Conservation (phyloP, 2,329 filamentous ascomycete species). For the Talaromyces sp. region DNA sequence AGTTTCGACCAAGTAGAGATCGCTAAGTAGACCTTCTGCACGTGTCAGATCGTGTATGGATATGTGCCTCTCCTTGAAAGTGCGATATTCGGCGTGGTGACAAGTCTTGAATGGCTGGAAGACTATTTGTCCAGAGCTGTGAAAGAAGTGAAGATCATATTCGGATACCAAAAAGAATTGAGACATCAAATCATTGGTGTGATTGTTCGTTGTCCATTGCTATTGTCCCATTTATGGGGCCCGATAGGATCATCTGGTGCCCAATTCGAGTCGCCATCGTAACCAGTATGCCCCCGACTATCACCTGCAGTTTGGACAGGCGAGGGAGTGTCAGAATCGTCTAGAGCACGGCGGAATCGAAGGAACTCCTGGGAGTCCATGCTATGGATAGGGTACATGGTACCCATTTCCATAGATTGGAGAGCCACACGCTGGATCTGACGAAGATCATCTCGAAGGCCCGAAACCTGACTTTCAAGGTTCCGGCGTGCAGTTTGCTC, state of each 20-base stretch:
- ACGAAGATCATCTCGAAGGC: slow-evolving; percentile 46
- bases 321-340: slow-evolving; percentile 22
- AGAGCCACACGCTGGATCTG: slow-evolving; percentile 36
- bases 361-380: slow-evolving; percentile 36
- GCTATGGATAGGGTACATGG: slow-evolving; percentile 37
- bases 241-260: slow-evolving; percentile 29
- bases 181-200: slow-evolving; percentile 33
- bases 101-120: too few species aligned
- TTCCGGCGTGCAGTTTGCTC: slow-evolving; percentile 51
- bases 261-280: slow-evolving; percentile 32
- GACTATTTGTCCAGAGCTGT: too few species aligned
- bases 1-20: too few species aligned
- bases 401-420: slow-evolving; percentile 35
- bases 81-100: too few species aligned
- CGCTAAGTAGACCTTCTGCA: too few species aligned
- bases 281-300: slow-evolving; percentile 7
- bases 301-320: slow-evolving; percentile 19
- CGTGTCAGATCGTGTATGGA: too few species aligned
- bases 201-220: slow-evolving; percentile 24
- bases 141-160: too few species aligned
- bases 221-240: slow-evolving; percentile 30
- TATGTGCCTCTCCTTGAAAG: too few species aligned
- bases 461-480: slow-evolving; percentile 48
- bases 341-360: slow-evolving; percentile 30
- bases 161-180: background rate